phyloP scores from a whole-genome alignment of 768 basidiomycete genomes.

The Gyrodon lividus region DNA sequence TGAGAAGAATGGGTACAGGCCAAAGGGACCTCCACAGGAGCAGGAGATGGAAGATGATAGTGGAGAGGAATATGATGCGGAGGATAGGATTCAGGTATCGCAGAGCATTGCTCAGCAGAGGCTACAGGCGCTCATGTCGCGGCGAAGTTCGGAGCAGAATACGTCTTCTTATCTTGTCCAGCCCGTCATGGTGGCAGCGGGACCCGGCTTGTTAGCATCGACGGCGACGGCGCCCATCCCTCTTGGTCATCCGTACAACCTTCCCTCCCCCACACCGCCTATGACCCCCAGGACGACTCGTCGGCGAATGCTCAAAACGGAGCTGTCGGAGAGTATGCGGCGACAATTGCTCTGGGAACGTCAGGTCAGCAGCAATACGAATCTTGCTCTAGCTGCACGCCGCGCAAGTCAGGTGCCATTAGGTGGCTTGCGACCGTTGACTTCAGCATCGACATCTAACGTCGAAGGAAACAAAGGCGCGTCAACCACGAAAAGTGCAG shows the following conservation, averaged over 20 bases:
- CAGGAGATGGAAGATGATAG: slow-evolving; percentile 69
- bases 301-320: slow-evolving; percentile 78
- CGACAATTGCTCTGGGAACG: slow-evolving; percentile 81
- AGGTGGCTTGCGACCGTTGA: slow-evolving; percentile 34
- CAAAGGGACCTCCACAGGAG: slow-evolving; percentile 62
- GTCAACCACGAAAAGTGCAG: slow-evolving; percentile 14
- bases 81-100: slow-evolving; percentile 55
- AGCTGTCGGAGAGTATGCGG: slow-evolving; percentile 81
- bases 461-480: slow-evolving; percentile 17
- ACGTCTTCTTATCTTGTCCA: slow-evolving; percentile 22
- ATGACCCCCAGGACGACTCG: slow-evolving; percentile 86
- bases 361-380: slow-evolving; percentile 55
- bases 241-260: slow-evolving; percentile 66
- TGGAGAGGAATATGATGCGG: slow-evolving; percentile 48
- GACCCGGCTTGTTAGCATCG: slow-evolving; percentile 25
- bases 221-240: slow-evolving; percentile 54
- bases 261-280: slow-evolving; percentile 62
- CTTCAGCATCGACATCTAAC: slow-evolving; percentile 30
- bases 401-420: slow-evolving; percentile 30
- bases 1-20: slow-evolving; percentile 49
- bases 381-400: slow-evolving; percentile 38
- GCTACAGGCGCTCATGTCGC: slow-evolving; percentile 54
- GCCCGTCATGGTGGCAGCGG: slow-evolving; percentile 13
- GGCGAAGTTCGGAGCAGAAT: slow-evolving; percentile 37
- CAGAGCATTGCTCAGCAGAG: slow-evolving; percentile 69